Base-by-base conservation (phyloP, 306 rosid genomes). In the Dalbergia cultrata region DNA sequence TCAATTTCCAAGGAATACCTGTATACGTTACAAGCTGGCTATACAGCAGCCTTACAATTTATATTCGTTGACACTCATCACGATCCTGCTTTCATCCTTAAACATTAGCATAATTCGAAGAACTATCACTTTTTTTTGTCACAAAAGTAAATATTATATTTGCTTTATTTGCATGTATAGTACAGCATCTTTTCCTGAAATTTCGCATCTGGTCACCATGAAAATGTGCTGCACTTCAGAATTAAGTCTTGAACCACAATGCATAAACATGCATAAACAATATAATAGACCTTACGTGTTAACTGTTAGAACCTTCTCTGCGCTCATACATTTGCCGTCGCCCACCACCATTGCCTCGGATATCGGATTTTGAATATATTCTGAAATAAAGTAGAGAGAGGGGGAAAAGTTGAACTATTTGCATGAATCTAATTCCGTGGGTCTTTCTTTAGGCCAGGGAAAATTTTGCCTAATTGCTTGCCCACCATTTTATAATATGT, bases 121-220 rank as follows among this genome's bases (percentile, higher is more conserved):
- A 37, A 7, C 41, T 7, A 37, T 37, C 41, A 37, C 41, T 37
- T 37, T 37, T 34, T 34, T 4, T 70, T 16, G 45, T 76, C 72
- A 76, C 63, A 77, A 77, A 86, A 85, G 81, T 18, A 72, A 64
- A 50, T 45, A 82, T 45, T 66, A 50, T 45, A 82, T 21, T 57
- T 65, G 39, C 44, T 71, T 45, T 76, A 58, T 7, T 3, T 37
- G 5, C 0, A 4, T 37, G 0, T 7, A 6, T 67, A 37, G 52
- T 13, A 34, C 68, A 70, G 39, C 80, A 77, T 33, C 76, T 61
- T 54, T 54, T 22, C 80, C 86, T 16, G 5, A 71, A 77, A 67
- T 77, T 82, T 70, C 82, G 79, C 86, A 82, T 82, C 86, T 77
- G 82, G 82, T 77, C 86, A 47, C 74, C 35, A 65, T 13, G 74